Evolutionary conservation across 345 rosid genomes (phyloP), one percentile per base, ranked within the genome.

Genomic region (Hevea brasiliensis): DNA sequence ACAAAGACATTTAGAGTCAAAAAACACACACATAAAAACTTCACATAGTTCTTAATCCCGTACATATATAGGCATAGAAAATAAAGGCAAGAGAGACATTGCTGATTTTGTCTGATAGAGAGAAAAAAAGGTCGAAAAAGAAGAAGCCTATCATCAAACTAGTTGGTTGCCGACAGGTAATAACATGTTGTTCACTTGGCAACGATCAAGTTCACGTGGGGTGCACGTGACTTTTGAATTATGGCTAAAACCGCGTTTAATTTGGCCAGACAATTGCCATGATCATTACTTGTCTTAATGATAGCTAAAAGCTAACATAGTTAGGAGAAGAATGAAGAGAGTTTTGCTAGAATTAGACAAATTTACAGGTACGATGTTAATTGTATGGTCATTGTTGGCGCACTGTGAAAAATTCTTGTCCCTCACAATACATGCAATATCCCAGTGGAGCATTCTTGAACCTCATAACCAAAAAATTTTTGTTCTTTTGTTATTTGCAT

Each of bases 201-300:
- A 56, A 42, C 62, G 15, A 17, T 40, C 40, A 40, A 23, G 15
- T 8, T 35, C 80, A 72, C 78, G 81, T 61, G 78, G 41, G 6
- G n/a, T 18, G 73, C 82, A 65, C 71, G 59, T 70, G 83, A 62
- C 35, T 18, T 66, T 57, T 50, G 57, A 50, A 50, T 58, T 10
- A 40, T 50, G n/a, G 47, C 72, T 47, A n/a, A 70, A 81, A 65
- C 47, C 74, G 80, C 77, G 80, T 76, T 60, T n/a, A n/a, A n/a
- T n/a, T n/a, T 50, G 45, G 26, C 8, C 14, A 23, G 14, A 24
- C 15, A 42, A 50, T 0, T 24, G 13, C 21, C 55, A 68, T 68
- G 47, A 67, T 47, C 21, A n/a, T 18, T 32, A 32, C 37, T 32
- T 4, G 37, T 32, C 3, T 32, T 4, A 32, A 4, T 32, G 37